phyloP scores from a whole-genome alignment of 2,329 filamentous ascomycete genomes.

The Trichoderma atroviride region DNA sequence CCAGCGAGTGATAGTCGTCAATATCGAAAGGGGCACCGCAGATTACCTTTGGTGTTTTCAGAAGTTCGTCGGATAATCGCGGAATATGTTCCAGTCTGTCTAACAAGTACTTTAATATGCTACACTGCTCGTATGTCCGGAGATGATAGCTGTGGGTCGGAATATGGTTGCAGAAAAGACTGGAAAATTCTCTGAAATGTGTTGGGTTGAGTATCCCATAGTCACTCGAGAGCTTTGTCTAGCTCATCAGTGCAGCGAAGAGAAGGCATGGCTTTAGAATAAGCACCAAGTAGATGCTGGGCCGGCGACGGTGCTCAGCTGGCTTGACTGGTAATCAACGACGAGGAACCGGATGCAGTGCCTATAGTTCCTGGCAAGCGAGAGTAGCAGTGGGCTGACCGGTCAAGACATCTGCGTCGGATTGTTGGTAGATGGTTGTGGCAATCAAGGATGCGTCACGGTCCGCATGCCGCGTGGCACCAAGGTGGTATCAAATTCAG shows the following conservation, averaged over 20 bases:
- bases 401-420: background rate
- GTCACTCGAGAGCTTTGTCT: no score
- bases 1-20: background rate
- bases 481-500: background rate
- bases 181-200: background rate
- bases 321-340: no score
- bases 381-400: background rate
- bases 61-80: background rate
- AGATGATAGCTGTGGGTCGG: constrained; percentile 2
- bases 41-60: background rate
- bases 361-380: background rate
- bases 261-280: no score
- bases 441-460: background rate
- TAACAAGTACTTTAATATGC: background rate
- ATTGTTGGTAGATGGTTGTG: background rate
- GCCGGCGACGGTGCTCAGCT: no score
- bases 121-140: background rate
- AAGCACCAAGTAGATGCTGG: no score
- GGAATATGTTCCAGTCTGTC: background rate
- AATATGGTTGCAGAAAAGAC: background rate
- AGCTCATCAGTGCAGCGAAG: no score
- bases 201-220: no score
- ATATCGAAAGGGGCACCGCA: background rate
- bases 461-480: no score
- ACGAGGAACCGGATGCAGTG: no score